phyloP scores from a whole-genome alignment of 768 basidiomycete genomes.

The Galerina sulciceps region DNA sequence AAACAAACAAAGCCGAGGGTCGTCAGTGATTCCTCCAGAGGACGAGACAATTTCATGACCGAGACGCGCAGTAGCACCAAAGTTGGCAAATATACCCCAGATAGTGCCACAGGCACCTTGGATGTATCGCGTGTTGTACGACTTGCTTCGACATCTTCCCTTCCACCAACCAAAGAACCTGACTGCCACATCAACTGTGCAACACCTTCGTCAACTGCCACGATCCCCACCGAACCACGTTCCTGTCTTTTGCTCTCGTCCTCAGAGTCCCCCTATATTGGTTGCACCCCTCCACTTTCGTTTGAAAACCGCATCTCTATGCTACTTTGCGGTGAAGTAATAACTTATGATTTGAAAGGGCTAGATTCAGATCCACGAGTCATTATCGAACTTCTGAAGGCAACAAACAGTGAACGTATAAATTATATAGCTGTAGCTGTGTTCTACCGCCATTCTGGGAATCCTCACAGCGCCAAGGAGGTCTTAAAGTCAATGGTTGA shows the following conservation, averaged over 20 bases:
- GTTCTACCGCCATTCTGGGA: constrained; percentile 54
- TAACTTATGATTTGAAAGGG: constrained; percentile 44
- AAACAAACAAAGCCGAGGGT: too few species aligned
- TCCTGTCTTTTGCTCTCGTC: not conserved
- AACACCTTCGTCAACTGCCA: too few species aligned
- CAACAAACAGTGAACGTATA: constrained; percentile 48
- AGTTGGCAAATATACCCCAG: too few species aligned
- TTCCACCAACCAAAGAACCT: too few species aligned
- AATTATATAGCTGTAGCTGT: constrained; percentile 62
- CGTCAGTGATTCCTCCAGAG: too few species aligned
- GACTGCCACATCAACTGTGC: too few species aligned
- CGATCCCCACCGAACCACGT: too few species aligned
- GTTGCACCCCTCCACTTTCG: constrained; percentile 19
- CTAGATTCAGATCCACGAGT: constrained; percentile 47
- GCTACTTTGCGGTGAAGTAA: constrained; percentile 41
- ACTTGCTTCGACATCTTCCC: too few species aligned
- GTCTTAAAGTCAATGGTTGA: constrained; percentile 51
- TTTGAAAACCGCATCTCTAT: constrained; percentile 35
- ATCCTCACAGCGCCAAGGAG: constrained; percentile 44
- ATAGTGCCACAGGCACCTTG: too few species aligned
- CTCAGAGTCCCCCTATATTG: constrained; percentile 5
- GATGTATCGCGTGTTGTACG: too few species aligned
- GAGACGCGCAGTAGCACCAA: too few species aligned
- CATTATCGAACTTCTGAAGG: constrained; percentile 50
- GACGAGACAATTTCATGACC: too few species aligned